Conservation (phyloP, 1,284 basidiomycete species). For the Cutaneotrichosporon daszewskae region DNA sequence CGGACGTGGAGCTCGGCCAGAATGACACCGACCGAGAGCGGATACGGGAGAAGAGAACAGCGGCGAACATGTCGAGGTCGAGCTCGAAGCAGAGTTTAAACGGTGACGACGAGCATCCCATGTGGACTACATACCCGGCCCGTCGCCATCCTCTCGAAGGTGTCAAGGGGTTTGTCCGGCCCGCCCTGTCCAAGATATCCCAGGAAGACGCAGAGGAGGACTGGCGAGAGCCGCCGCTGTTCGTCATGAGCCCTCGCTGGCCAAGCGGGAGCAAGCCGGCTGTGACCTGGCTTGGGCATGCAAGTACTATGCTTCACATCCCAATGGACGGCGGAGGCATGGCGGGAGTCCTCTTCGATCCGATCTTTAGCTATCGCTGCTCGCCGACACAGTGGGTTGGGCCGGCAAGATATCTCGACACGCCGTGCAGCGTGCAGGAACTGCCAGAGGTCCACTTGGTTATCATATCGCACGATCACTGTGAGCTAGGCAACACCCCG, state of each 20-base stretch:
- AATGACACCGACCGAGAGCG: slow-evolving; percentile 3
- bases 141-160: background rate
- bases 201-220: slow-evolving; percentile 38
- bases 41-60: too few relatives aligned
- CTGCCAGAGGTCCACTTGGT: slow-evolving; percentile 42
- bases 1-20: slow-evolving; percentile 1
- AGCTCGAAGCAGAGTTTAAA: background rate
- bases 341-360: slow-evolving; percentile 44
- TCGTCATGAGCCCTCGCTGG: slow-evolving; percentile 36
- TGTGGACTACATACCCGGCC: slow-evolving; percentile 1
- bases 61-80: too few relatives aligned
- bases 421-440: slow-evolving; percentile 40
- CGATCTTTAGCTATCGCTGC: slow-evolving; percentile 46
- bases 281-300: slow-evolving; percentile 47
- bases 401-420: slow-evolving; percentile 38
- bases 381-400: slow-evolving; percentile 45
- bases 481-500: slow-evolving; percentile 22
- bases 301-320: slow-evolving; percentile 37
- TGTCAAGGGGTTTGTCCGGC: slow-evolving; percentile 25
- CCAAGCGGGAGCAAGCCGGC: background rate
- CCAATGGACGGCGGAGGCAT: slow-evolving; percentile 16
- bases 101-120: slow-evolving; percentile 2
- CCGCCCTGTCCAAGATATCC: slow-evolving; percentile 25
- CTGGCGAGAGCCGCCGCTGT: slow-evolving; percentile 43
- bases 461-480: slow-evolving; percentile 47